phyloP scores from a whole-genome alignment of 768 basidiomycete species.

The Lactarius quietus region DNA sequence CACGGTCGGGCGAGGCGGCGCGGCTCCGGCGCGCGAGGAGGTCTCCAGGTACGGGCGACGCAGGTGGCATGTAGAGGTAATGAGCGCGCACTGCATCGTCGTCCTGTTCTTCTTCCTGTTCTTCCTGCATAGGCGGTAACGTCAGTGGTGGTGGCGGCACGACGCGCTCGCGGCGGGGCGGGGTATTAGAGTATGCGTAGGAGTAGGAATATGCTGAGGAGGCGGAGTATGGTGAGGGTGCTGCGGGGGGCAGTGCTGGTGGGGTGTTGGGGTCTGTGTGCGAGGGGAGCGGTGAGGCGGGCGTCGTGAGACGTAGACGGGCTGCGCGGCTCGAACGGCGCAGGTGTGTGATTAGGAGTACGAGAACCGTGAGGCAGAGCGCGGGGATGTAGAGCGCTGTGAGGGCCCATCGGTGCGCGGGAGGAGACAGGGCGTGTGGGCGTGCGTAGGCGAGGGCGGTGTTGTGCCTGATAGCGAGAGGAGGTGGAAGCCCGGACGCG shows the following conservation, averaged over 20 bases:
- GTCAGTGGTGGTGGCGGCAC: not conserved
- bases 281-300: slow-evolving; percentile 19
- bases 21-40: slow-evolving; percentile 11
- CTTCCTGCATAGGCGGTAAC: slow-evolving; percentile 18
- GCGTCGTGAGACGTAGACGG: slow-evolving; percentile 21
- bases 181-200: slow-evolving; percentile 25
- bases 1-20: slow-evolving; percentile 10
- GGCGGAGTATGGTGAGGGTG: slow-evolving; percentile 25
- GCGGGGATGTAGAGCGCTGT: slow-evolving; percentile 62
- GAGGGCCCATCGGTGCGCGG: slow-evolving; percentile 69
- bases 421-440: slow-evolving; percentile 71
- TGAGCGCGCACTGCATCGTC: slow-evolving; percentile 25
- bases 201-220: slow-evolving; percentile 26
- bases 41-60: slow-evolving; percentile 11
- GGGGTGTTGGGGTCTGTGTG: not conserved
- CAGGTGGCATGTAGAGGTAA: slow-evolving; percentile 19
- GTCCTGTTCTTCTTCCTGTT: slow-evolving; percentile 22
- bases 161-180: slow-evolving; percentile 9
- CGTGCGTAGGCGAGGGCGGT: slow-evolving; percentile 44
- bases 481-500: slow-evolving; percentile 79
- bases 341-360: slow-evolving; percentile 46
- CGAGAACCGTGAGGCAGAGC: slow-evolving; percentile 49
- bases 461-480: slow-evolving; percentile 53
- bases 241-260: not conserved
- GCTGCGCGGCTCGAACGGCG: slow-evolving; percentile 21